Conservation (phyloP, 2,329 filamentous ascomycete species). For the Coniochaeta ligniaria region DNA sequence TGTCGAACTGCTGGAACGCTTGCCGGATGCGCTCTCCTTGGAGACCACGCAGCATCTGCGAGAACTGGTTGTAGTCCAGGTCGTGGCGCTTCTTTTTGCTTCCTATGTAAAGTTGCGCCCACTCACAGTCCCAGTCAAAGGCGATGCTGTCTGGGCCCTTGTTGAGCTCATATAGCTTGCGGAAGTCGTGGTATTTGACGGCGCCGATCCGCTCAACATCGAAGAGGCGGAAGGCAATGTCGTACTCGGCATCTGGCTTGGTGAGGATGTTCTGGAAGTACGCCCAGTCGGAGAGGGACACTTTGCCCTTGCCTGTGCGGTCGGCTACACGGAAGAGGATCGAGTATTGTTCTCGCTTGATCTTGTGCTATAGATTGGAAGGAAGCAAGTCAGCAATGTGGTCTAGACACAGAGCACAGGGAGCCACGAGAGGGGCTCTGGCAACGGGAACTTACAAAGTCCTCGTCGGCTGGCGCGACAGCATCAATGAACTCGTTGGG, state of each 20-base stretch:
- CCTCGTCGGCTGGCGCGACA: slow-evolving; percentile 76
- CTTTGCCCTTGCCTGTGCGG: slow-evolving; percentile 61
- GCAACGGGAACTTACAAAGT: slow-evolving; percentile 65
- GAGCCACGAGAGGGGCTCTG: not conserved
- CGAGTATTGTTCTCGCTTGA: slow-evolving; percentile 90
- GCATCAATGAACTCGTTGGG: slow-evolving; percentile 86
- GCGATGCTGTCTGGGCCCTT: slow-evolving; percentile 80
- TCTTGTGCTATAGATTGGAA: slow-evolving; percentile 71
- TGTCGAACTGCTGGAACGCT: slow-evolving; percentile 88
- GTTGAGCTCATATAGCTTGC: slow-evolving; percentile 78
- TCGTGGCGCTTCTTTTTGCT: slow-evolving; percentile 80
- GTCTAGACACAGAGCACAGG: not conserved
- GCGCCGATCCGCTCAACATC: slow-evolving; percentile 76
- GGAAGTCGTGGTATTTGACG: slow-evolving; percentile 87
- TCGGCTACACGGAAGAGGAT: slow-evolving; percentile 92
- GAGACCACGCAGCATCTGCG: slow-evolving; percentile 92
- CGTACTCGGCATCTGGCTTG: slow-evolving; percentile 96
- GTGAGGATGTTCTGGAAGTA: slow-evolving; percentile 89
- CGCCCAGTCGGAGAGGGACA: slow-evolving; percentile 80
- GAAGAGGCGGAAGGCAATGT: slow-evolving; percentile 96
- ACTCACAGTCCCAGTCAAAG: slow-evolving; percentile 96
- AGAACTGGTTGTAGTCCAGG: slow-evolving; percentile 93
- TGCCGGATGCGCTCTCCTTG: slow-evolving; percentile 95
- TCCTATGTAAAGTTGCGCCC: slow-evolving; percentile 91
- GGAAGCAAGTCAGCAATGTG: slow-evolving; percentile 1